Percentiles rank a stretch among this genome's conserved stretches.
Conservation (phyloP, 495 filamentous ascomycete species). For the Eremomyces bilateralis region DNA sequence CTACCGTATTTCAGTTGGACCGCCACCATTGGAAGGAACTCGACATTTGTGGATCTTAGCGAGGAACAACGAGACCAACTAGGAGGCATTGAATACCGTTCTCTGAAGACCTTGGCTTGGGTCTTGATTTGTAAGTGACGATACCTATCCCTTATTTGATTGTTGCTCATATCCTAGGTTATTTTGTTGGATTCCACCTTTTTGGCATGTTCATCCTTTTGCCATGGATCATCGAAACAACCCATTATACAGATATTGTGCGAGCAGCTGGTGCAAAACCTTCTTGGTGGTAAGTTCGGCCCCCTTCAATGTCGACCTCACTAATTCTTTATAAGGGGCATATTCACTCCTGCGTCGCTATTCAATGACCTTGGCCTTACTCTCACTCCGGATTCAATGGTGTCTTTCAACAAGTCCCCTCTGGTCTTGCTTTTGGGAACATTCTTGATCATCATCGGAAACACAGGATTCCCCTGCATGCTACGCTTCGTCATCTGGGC, state of each 20-base stretch:
- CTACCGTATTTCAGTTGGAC: conserved; percentile 84
- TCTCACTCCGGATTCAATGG: conserved; percentile 81
- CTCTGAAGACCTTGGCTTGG: conserved; percentile 62
- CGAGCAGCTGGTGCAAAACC: conserved; percentile 32
- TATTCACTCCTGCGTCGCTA: conserved; percentile 64
- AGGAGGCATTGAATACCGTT: conserved; percentile 84
- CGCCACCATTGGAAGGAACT: conserved; percentile 80
- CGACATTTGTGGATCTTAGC: conserved; percentile 67
- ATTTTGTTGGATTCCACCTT: conserved; percentile 54
- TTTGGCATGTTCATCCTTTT: conserved; percentile 49
- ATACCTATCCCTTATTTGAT: conserved; percentile 9
- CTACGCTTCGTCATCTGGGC: conserved; percentile 78
- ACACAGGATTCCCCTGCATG: conserved; percentile 88
- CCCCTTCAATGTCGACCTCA: no score
- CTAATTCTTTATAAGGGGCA: no score
- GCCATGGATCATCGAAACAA: conserved; percentile 54
- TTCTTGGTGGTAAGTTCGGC: conserved; percentile 77
- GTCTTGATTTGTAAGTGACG: no score
- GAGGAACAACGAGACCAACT: conserved; percentile 84
- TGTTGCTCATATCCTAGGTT: no score
- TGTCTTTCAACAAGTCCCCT: conserved; percentile 54
- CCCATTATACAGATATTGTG: conserved; percentile 41
- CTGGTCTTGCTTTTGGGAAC: conserved; percentile 53
- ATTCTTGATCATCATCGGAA: conserved; percentile 77
- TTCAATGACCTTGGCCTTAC: conserved; percentile 75